Conservation (phyloP, 352 stramenopile species). For the Phytopythium litorale region DNA sequence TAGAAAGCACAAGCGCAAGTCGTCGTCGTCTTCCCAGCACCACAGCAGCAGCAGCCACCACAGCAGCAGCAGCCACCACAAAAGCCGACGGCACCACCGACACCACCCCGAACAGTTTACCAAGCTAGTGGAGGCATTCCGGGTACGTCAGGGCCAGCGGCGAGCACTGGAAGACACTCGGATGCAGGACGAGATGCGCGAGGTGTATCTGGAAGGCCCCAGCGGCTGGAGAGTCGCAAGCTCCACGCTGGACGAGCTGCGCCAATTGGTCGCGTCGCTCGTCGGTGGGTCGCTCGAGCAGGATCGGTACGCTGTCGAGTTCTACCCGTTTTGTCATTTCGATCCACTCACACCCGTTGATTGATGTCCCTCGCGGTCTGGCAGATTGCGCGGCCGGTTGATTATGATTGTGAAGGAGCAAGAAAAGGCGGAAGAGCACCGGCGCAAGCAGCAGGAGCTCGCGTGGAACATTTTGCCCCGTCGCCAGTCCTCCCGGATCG, state of each 20-base stretch:
- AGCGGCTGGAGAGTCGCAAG: slow-evolving; percentile 68
- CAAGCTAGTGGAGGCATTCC: slow-evolving; percentile 54
- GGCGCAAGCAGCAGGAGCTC: slow-evolving; percentile 63
- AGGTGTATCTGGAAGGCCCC: slow-evolving; percentile 40
- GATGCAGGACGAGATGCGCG: slow-evolving; percentile 29
- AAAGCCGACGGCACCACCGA: slow-evolving; percentile 57
- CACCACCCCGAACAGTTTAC: slow-evolving; percentile 63
- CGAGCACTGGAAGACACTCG: slow-evolving; percentile 49
- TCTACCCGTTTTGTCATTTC: neutral
- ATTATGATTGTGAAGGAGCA: slow-evolving; percentile 79
- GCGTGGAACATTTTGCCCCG: slow-evolving; percentile 76
- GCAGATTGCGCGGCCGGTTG: slow-evolving; percentile 57
- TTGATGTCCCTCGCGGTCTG: neutral
- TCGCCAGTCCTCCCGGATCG: slow-evolving; percentile 78
- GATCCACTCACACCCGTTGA: neutral
- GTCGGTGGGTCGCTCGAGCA: slow-evolving; percentile 69
- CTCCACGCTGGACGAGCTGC: slow-evolving; percentile 61
- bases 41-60: slow-evolving; percentile 47
- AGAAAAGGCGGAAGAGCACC: slow-evolving; percentile 63
- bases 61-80: slow-evolving; percentile 41
- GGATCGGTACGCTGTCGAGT: slow-evolving; percentile 30
- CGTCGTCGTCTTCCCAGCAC: slow-evolving; percentile 46
- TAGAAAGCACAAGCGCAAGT: slow-evolving; percentile 69
- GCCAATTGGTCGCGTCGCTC: slow-evolving; percentile 45
- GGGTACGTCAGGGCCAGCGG: slow-evolving; percentile 54